phyloP scores from a whole-genome alignment of 1,284 basidiomycete genomes.

The Malassezia dermatis region DNA sequence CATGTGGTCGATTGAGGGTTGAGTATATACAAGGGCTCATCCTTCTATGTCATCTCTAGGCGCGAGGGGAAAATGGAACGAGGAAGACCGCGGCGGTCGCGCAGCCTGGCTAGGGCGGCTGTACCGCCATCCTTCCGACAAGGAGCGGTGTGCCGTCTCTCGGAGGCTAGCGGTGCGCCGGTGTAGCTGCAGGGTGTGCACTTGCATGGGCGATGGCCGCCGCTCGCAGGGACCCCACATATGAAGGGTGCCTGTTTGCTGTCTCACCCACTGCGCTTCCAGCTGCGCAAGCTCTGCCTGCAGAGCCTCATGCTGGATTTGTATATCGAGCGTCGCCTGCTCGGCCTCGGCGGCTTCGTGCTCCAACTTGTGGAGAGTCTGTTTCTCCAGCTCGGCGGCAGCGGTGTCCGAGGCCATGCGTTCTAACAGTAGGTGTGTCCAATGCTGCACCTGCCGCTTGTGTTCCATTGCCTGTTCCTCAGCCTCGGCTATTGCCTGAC shows the following conservation, averaged over 20 bases:
- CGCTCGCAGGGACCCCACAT: background rate
- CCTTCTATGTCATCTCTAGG: background rate
- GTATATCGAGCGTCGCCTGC: background rate
- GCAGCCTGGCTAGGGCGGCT: background rate
- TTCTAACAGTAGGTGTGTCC: background rate
- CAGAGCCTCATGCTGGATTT: background rate
- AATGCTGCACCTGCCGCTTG: background rate
- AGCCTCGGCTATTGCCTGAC: background rate
- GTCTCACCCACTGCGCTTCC: background rate
- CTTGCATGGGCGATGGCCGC: background rate
- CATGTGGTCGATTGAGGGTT: slow-evolving; percentile 37
- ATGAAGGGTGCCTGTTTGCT: background rate
- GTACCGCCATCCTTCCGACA: background rate
- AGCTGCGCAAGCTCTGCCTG: background rate
- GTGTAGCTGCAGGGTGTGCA: background rate
- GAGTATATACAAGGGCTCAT: background rate
- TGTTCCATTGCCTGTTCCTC: background rate
- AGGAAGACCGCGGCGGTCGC: background rate
- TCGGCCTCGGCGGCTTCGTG: background rate
- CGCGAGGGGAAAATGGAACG: background rate
- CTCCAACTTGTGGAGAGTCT: background rate
- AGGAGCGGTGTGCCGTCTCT: background rate
- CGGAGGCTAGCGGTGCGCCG: slow-evolving; percentile 1
- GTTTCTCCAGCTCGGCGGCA: background rate
- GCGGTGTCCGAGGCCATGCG: background rate